Evolutionary conservation across 2,329 filamentous ascomycete species (phyloP).

Genomic region (Pseudogymnoascus pannorum): DNA sequence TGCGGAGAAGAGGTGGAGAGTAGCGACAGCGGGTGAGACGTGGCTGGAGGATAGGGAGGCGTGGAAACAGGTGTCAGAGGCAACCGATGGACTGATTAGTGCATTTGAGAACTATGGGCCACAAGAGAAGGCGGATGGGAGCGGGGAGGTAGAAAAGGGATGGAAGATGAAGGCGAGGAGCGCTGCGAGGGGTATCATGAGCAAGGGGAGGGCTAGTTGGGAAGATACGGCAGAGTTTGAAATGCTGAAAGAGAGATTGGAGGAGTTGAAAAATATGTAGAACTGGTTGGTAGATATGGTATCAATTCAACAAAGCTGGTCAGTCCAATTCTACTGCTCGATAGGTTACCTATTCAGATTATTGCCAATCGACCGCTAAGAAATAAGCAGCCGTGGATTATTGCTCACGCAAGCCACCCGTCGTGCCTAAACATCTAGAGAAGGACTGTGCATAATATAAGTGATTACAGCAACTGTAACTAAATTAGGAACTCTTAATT

Average conservation of each 20-base stretch:
- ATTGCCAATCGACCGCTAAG: too few relatives aligned
- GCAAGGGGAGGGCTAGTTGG: slow-evolving; percentile 74
- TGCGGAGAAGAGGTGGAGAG: slow-evolving; percentile 84
- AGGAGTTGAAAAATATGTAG: slow-evolving; percentile 40
- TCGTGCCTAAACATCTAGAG: too few relatives aligned
- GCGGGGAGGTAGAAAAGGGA: slow-evolving; percentile 61
- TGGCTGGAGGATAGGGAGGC: slow-evolving; percentile 38
- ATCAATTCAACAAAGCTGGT: not conserved
- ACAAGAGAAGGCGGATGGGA: slow-evolving; percentile 48
- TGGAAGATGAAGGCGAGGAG: slow-evolving; percentile 88
- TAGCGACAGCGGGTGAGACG: slow-evolving; percentile 43
- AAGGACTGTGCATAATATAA: too few relatives aligned
- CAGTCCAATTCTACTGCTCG: too few relatives aligned
- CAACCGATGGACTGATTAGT: slow-evolving; percentile 73
- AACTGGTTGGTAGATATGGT: not conserved
- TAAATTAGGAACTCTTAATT: too few relatives aligned
- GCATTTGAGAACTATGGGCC: slow-evolving; percentile 74
- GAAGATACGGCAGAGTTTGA: slow-evolving; percentile 67
- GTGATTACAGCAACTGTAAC: too few relatives aligned
- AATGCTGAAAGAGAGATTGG: slow-evolving; percentile 48
- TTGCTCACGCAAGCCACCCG: too few relatives aligned
- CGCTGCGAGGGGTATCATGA: slow-evolving; percentile 75
- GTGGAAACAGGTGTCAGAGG: slow-evolving; percentile 51
- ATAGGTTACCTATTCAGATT: too few relatives aligned
- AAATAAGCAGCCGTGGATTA: too few relatives aligned